A percentile compares a stretch with the other conserved stretches of the same genome.
Conservation (phyloP, 441 rosid species). For the Populus hybrid region DNA sequence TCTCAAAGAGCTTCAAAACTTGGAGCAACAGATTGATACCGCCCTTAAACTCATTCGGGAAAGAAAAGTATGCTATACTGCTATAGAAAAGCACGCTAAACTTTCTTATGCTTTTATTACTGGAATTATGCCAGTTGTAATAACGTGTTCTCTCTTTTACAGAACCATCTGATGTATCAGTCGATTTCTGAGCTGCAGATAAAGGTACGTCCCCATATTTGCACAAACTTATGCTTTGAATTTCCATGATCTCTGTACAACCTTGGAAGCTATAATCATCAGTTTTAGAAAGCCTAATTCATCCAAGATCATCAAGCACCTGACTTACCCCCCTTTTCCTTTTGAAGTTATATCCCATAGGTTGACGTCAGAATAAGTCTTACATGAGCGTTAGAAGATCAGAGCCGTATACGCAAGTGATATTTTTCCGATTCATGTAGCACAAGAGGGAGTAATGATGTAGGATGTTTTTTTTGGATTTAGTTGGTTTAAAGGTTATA, state of each 20-base stretch:
- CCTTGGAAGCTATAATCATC: neutral
- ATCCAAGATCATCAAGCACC: neutral
- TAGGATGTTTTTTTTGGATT: neutral
- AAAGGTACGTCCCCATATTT: constrained; percentile 41
- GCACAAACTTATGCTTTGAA: neutral
- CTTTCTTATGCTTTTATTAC: neutral
- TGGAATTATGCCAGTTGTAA: neutral
- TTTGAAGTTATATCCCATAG: neutral
- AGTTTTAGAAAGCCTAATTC: too few species aligned
- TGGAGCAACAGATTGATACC: constrained; percentile 91
- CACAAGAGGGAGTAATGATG: neutral
- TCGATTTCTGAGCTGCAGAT: constrained; percentile 75
- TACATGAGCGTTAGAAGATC: neutral
- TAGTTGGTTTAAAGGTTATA: neutral
- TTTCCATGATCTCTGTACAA: too few species aligned
- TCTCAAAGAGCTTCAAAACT: constrained; percentile 72
- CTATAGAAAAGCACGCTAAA: neutral
- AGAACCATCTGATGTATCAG: constrained; percentile 81
- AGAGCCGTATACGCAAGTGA: neutral
- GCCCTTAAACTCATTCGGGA: constrained; percentile 77
- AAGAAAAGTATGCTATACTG: constrained; percentile 48
- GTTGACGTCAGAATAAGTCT: neutral
- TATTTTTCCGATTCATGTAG: neutral
- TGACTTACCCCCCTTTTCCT: neutral
- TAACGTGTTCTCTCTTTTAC: constrained; percentile 15